Conservation (phyloP, 2,329 filamentous ascomycete species). For the Hypoxylon sp. region DNA sequence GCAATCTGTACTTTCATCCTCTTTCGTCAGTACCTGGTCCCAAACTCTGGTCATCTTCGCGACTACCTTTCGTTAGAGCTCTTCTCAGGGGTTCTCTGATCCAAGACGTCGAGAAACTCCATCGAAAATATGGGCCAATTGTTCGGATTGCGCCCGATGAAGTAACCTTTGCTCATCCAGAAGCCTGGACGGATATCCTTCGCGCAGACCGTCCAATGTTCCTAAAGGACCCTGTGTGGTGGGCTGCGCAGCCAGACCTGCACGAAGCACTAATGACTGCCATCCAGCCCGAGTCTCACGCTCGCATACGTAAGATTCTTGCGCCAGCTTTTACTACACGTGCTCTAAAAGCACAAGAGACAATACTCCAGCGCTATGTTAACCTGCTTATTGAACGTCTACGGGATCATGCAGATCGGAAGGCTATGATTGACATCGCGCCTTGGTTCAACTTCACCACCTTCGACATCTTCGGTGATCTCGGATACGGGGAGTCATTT, state of each 20-base stretch:
- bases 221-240: constrained; percentile 50
- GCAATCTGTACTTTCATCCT: constrained; percentile 41
- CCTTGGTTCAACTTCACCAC: constrained; percentile 52
- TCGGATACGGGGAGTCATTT: constrained; percentile 52
- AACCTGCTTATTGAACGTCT: constrained; percentile 46
- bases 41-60: constrained; percentile 36
- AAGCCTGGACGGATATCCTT: constrained; percentile 42
- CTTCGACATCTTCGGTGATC: constrained; percentile 55
- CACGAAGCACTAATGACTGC: constrained; percentile 46
- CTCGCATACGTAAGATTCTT: constrained; percentile 44
- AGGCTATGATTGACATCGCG: constrained; percentile 33
- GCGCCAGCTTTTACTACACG: constrained; percentile 45
- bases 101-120: constrained; percentile 42
- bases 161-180: constrained; percentile 40
- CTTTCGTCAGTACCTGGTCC: constrained; percentile 40
- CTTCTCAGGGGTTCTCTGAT: constrained; percentile 42
- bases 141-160: constrained; percentile 44
- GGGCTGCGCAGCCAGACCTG: constrained; percentile 44
- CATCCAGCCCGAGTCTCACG: constrained; percentile 46
- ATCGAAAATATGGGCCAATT: constrained; percentile 41
- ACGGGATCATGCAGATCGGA: constrained; percentile 18
- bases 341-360: constrained; percentile 50
- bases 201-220: constrained; percentile 40
- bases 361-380: constrained; percentile 47
- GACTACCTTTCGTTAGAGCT: constrained; percentile 38